Evolutionary conservation across 805 yeast species (phyloP), one percentile per base, ranked within the genome.

Genomic region (Lipomyces anomalus): DNA sequence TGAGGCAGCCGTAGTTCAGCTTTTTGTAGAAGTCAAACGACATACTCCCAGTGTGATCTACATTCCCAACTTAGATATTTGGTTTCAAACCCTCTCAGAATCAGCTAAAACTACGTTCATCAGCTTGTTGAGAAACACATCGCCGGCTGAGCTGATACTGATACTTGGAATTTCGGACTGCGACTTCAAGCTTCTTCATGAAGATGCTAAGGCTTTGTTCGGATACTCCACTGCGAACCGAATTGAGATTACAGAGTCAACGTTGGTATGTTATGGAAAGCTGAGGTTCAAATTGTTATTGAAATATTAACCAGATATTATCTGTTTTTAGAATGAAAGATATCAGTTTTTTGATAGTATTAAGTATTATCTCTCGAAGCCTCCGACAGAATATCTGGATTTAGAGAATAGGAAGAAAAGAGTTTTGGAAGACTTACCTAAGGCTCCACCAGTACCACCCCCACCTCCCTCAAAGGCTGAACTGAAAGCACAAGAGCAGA

Each of bases 41-140:
- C 94, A 90, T 52, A 83, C 84, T 48, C 98, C 97, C 0, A 76
- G 95, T 6, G 81, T 92, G 13, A 67, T 92, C 2, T 83, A 76
- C 61, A 76, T 92, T 41, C 96, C 97, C 2, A 83, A 84, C 58
- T 67, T 87, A 42, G 87, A 87, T 47, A 74, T 80, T 6, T 87
- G 95, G 88, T 69, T 73, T 44, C 71, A 67, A 7, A 80, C 85
- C 3, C 74, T 85, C 32, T 76, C 87, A 0, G 78, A 74, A 9
- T 71, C 85, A 2, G 86, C 89, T 0, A 76, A 76, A 51, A 77
- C 88, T 1, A 81, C 92, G 1, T 71, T 92, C 29, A 70, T 78
- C 20, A 80, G 87, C 22, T 66, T 89, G 48, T 67, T 90, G 38
- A 72, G 85, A 47, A 74, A 82, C 4, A 67, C 90, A 32, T 73